Evolutionary conservation across 2,329 filamentous ascomycete genomes (phyloP), one percentile per base, ranked within the genome.

Genomic region (Akanthomyces dipterigenus): DNA sequence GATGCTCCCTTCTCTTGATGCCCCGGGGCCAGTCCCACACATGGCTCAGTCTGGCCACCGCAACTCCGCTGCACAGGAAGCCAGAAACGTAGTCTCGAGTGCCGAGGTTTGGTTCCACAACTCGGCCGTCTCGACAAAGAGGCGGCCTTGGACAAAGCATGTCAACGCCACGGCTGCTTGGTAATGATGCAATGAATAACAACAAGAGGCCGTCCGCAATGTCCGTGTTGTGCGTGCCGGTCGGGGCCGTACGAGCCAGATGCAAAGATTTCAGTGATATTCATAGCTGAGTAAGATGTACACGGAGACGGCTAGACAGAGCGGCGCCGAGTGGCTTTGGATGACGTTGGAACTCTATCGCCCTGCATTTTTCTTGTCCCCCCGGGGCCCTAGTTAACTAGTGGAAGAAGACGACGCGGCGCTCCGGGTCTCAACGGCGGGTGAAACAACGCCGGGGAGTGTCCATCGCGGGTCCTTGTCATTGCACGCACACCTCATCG

Each of bases 261-360:
- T 26, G 42, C 31, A 48, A 8, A 14, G 4, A n/a, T n/a, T 48
- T 38, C 20, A 22, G 34, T 38, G 24, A 34, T 18, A 16, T 31
- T 50, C 18, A 8, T 31, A 42, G 55, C 55, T 50, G 55, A 50
- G 55, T 49, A 49, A 48, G 31, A 57, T 57, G 55, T 49, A 49
- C 16, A 20, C 28, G 24, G 34, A 18, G 9, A 11, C n/a, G 18
- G 9, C 1, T 11, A 26, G 12, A 49, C 11, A 48, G 8, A 28
- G 5, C 18, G 5, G 7, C 18, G 3, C 45, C 22, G 16, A 22
- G 2, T 34, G 45, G 45, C 34, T 26, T 31, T 43, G 22, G n/a
- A 58, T 50, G 55, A 58, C 55, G 45, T 58, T 49, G 31, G 55
- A 58, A 58, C 55, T 43, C 24, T 50, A 58, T 58, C 55, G 55